phyloP scores from a whole-genome alignment of 2,329 filamentous ascomycete genomes.

The Aphanocladium album region DNA sequence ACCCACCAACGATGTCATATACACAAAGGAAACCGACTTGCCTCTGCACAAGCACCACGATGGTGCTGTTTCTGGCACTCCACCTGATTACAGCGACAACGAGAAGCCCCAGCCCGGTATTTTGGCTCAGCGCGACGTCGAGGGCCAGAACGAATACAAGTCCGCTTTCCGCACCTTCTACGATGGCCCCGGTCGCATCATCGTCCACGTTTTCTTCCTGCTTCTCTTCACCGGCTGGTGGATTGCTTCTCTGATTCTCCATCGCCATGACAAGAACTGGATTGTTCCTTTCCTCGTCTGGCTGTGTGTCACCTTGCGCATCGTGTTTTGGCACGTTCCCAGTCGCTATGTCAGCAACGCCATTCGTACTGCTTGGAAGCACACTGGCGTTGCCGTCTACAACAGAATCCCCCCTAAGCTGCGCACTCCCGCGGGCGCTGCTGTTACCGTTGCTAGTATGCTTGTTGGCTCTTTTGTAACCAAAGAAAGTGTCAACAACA shows the following conservation, averaged over 20 bases:
- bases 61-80: constrained; percentile 18
- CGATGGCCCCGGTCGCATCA: constrained; percentile 38
- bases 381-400: constrained; percentile 55
- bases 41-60: constrained; percentile 15
- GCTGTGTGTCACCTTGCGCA: constrained; percentile 66
- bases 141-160: constrained; percentile 18
- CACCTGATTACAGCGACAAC: constrained; percentile 35
- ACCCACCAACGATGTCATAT: constrained; percentile 38
- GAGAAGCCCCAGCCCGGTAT: constrained; percentile 33
- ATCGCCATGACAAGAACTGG: constrained; percentile 72
- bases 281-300: constrained; percentile 79
- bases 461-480: constrained; percentile 74
- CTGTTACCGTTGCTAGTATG: constrained; percentile 64
- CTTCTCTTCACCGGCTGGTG: constrained; percentile 58
- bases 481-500: constrained; percentile 68
- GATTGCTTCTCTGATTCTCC: constrained; percentile 69
- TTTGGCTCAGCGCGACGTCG: constrained; percentile 23
- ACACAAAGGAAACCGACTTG: constrained; percentile 30
- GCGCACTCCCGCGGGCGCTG: constrained; percentile 57
- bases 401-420: constrained; percentile 61
- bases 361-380: constrained; percentile 62
- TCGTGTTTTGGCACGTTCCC: constrained; percentile 70
- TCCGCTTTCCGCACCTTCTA: constrained; percentile 30
- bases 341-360: constrained; percentile 61
- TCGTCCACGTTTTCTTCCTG: constrained; percentile 43